phyloP scores from a whole-genome alignment of 1,284 basidiomycete species.

The Ustilago curta region DNA sequence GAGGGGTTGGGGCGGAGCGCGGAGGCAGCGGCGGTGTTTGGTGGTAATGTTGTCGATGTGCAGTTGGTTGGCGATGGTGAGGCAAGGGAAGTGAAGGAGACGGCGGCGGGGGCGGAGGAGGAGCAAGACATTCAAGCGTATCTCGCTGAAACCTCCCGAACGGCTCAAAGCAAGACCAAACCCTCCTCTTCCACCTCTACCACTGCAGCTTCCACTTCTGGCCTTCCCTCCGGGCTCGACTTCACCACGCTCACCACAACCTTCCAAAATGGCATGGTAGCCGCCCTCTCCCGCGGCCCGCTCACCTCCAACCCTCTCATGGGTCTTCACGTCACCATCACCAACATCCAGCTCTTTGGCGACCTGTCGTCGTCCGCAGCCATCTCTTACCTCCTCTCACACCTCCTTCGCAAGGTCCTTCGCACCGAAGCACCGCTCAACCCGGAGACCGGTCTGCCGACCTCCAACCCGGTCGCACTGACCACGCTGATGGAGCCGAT shows the following conservation, averaged over 20 bases:
- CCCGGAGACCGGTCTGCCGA: constrained; percentile 10
- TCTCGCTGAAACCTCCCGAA: constrained; percentile 12
- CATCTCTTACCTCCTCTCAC: constrained; percentile 50
- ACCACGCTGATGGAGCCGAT: constrained; percentile 66
- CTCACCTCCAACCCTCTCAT: constrained; percentile 63
- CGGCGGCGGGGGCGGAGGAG: constrained; percentile 7
- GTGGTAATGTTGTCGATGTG: constrained; percentile 58
- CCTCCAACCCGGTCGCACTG: not conserved
- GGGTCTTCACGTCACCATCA: constrained; percentile 46
- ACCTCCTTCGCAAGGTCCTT: constrained; percentile 49
- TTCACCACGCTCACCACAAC: constrained; percentile 17
- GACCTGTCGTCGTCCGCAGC: constrained; percentile 53
- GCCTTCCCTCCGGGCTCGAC: constrained; percentile 33
- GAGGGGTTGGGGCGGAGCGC: not conserved
- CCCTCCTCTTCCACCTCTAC: not conserved
- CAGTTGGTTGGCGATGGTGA: constrained; percentile 8
- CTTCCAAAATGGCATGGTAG: constrained; percentile 47
- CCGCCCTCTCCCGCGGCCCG: constrained; percentile 61
- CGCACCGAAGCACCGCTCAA: constrained; percentile 26
- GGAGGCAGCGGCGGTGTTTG: constrained; percentile 28
- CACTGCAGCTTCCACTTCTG: not conserved
- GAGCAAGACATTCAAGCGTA: constrained; percentile 31
- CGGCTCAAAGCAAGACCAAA: not conserved
- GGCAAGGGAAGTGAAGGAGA: not conserved
- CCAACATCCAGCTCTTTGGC: constrained; percentile 49